Evolutionary conservation across 306 rosid genomes (phyloP), one percentile per base, ranked within the genome.

Genomic region (Carpinus fangiana): DNA sequence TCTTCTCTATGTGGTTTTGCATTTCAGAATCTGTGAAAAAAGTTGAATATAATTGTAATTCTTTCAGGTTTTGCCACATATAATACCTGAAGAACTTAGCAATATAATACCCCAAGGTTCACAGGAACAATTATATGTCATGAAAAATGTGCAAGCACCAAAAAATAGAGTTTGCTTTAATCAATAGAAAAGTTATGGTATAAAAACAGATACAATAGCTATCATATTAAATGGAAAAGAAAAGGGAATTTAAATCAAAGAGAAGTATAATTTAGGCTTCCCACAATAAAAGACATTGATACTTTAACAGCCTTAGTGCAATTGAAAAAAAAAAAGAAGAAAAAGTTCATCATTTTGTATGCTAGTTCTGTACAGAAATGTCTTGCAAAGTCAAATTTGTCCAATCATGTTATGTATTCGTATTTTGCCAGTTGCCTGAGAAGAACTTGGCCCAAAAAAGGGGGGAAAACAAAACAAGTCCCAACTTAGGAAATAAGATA

Each of bases 1-100:
- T 77, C 89, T 70, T 93, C 90, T 93, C 90, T 81, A 95, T 85
- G 86, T 84, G 83, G 86, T 80, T 84, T 75, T 84, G 97, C 98
- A 93, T 93, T 50, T 87, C 89, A 16, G 91, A 73, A 75, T 96
- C 97, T 94, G 96, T 78, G 47, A 84, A 41, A 83, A 72, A 88
- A 78, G 61, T 34, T 67, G 71, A 21, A 72, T 73, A 54, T n/a
- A 73, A 66, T 34, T 67, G 68, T 61, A 70, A 72, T 69, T n/a
- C 55, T 3, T 46, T 34, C 17, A 66, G 21, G 48, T 34, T 45
- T 31, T 60, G 47, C 31, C 38, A 53, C 14, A 23, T 5, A 18
- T 38, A 26, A 64, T 38, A 55, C 8, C 48, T 41, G 26, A 57
- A 23, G 13, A 13, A 16, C 12, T 17, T 17, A 17, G 18, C 46